These are phyloP conservation scores for Taphrina wiesneri DNA, from an alignment of 1,139 yeast species.

Conservation along the genomic window DNA sequence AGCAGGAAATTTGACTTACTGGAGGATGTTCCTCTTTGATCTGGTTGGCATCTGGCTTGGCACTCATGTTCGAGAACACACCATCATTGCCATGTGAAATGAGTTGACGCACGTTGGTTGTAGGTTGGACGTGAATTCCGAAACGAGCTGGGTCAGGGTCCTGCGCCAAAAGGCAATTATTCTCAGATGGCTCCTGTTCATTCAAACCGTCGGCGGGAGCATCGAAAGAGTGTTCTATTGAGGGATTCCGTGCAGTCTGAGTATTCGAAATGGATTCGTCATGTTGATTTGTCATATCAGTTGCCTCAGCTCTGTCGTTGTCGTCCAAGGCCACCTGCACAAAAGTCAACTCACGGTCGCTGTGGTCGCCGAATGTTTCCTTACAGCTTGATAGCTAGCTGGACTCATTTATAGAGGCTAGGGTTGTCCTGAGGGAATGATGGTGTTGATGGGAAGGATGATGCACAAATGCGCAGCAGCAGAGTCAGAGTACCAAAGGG, in stretches of 20 bases:
- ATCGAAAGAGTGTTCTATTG: constrained; percentile 14
- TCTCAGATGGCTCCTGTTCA: constrained; percentile 1
- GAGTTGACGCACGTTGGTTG: not conserved
- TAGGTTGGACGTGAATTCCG: constrained; percentile 16
- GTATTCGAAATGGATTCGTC: not conserved
- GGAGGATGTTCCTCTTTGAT: constrained; percentile 65
- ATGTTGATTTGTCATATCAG: constrained; percentile 2
- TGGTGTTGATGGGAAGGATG: not conserved
- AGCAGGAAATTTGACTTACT: constrained; percentile 4
- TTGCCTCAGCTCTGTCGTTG: not conserved
- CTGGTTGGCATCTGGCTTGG: constrained; percentile 63
- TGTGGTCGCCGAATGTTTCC: not conserved
- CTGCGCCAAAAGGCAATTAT: not conserved
- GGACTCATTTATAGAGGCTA: not conserved
- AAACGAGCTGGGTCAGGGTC: constrained; percentile 28
- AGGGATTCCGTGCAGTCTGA: not conserved
- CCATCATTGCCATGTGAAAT: constrained; percentile 61
- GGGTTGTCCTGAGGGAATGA: too few species aligned
- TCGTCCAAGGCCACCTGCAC: not conserved
- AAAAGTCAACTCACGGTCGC: not conserved
- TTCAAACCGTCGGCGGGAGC: constrained; percentile 6
- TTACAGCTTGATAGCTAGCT: not conserved
- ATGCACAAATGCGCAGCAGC: constrained; percentile 1
- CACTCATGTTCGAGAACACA: constrained; percentile 85
- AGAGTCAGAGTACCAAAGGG: too few species aligned